Evolutionary conservation across 768 basidiomycete species (phyloP), one percentile per base, ranked within the genome.

Genomic region (Mrakia blollopis): DNA sequence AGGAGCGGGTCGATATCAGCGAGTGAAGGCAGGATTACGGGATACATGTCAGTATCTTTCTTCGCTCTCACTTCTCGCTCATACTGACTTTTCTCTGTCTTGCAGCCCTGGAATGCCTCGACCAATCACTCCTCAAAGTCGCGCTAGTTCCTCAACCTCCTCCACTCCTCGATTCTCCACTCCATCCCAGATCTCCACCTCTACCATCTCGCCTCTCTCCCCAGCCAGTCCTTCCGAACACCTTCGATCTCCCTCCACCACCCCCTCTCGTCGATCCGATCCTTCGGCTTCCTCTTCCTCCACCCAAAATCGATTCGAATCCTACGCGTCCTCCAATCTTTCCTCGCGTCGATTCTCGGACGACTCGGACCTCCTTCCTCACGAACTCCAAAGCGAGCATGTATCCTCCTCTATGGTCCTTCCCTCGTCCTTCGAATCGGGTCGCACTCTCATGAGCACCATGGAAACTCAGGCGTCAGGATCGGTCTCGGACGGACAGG

Each of bases 91-190:
- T 39, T 21, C 6, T 50, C 6, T n/a, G n/a, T 41, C 9, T 9
- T 30, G 2, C 39, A 65, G 60, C n/a, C 73, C 73, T 28, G 73
- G 73, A 9, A 74, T 74, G 73, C 73, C 60, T 65, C 73, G 73
- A 8, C 73, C 73, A 9, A 74, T 74, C 63, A 74, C 73, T 16
- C 73, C 73, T 44, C 73, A 67, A 50, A 74, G 32, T 30, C 71
- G 52, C 47, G 35, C 18, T 39, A 28, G 28, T 11, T 47, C 50
- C 9, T 47, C 69, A 4, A 41, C 47, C 11, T 72, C 71, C 11
- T 72, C 71, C 16, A 60, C 54, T 25, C 30, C 71, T 60, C 71
- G 71, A 0, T 71, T 71, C 28, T 18, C 21, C 1, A 60, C 52
- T 28, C 54, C 71, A 0, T 9, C 71, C 23, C 50, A 50, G n/a